A percentile compares a stretch with the other conserved stretches of the same genome.
These are phyloP conservation scores for Schizophyllum amplum DNA, from an alignment of 1,284 basidiomycete genomes.

Conservation along the genomic window DNA sequence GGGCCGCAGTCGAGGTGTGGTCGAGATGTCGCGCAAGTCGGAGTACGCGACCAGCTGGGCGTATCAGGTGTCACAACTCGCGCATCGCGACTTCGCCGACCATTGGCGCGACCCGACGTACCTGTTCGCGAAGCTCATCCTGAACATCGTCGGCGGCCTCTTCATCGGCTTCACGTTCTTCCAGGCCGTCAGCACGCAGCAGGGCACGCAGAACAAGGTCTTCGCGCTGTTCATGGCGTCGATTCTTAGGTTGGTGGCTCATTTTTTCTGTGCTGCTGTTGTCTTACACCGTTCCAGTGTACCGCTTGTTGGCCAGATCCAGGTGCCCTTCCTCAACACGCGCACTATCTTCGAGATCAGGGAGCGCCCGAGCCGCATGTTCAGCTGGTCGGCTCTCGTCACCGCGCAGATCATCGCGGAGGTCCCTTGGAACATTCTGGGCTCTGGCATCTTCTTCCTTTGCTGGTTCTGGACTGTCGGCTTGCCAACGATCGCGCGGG, in stretches of 20 bases:
- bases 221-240: constrained; percentile 51
- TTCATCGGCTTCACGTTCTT: constrained; percentile 66
- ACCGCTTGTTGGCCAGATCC: constrained; percentile 41
- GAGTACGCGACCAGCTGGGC: constrained; percentile 46
- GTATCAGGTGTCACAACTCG: constrained; percentile 39
- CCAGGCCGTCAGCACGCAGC: constrained; percentile 54
- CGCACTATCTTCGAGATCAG: constrained; percentile 63
- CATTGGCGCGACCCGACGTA: constrained; percentile 60
- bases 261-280: too few relatives aligned
- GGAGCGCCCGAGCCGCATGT: constrained; percentile 73
- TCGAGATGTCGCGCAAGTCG: constrained; percentile 25
- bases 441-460: constrained; percentile 47
- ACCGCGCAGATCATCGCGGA: constrained; percentile 56
- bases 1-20: constrained; percentile 25
- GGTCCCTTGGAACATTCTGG: constrained; percentile 59
- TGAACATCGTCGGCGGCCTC: constrained; percentile 48
- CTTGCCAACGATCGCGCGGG: constrained; percentile 40
- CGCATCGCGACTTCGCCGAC: constrained; percentile 27
- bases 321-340: constrained; percentile 36
- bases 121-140: constrained; percentile 63
- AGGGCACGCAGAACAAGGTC: constrained; percentile 78
- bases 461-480: constrained; percentile 50
- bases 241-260: constrained; percentile 28
- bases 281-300: too few relatives aligned
- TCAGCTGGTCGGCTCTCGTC: constrained; percentile 73